A percentile compares a stretch with the other conserved stretches of the same genome.
Evolutionary conservation across 2,329 filamentous ascomycete genomes (phyloP).

Genomic region (Sclerotiophoma versabilis): DNA sequence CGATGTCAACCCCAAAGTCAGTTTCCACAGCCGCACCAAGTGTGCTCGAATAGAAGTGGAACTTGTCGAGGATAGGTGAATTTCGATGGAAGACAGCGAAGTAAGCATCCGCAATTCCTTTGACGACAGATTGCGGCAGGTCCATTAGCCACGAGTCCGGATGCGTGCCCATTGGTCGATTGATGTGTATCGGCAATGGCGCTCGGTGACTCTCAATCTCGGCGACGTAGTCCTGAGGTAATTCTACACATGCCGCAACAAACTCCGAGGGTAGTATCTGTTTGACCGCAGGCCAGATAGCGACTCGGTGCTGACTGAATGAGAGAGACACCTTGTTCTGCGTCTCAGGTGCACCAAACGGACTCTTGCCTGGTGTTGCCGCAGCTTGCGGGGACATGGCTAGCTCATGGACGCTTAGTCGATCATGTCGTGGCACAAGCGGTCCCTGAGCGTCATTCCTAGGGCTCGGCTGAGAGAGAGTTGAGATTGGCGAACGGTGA

Average conservation of each 20-base stretch:
- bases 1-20: slow-evolving; percentile 60
- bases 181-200: slow-evolving; percentile 51
- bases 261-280: slow-evolving; percentile 54
- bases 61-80: slow-evolving; percentile 61
- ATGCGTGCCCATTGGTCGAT: slow-evolving; percentile 42
- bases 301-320: slow-evolving; percentile 60
- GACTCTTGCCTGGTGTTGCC: slow-evolving; percentile 35
- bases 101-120: slow-evolving; percentile 61
- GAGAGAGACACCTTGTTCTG: slow-evolving; percentile 49
- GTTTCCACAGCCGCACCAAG: slow-evolving; percentile 58
- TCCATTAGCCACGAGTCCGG: slow-evolving; percentile 54
- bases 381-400: slow-evolving; percentile 37
- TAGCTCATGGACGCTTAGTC: slow-evolving; percentile 30
- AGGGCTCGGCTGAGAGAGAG: slow-evolving; percentile 41
- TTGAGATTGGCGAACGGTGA: slow-evolving; percentile 36
- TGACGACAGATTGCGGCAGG: slow-evolving; percentile 58
- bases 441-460: slow-evolving; percentile 20
- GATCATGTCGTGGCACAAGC: slow-evolving; percentile 24
- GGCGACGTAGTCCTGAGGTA: slow-evolving; percentile 60
- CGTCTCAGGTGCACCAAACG: slow-evolving; percentile 28
- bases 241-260: slow-evolving; percentile 44
- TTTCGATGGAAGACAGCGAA: slow-evolving; percentile 63
- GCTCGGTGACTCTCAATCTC: slow-evolving; percentile 58
- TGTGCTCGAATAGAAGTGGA: slow-evolving; percentile 60
- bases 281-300: slow-evolving; percentile 58